These are phyloP conservation scores for Taphrina betulina DNA, from an alignment of 1,139 yeast genomes.

Conservation along the genomic window DNA sequence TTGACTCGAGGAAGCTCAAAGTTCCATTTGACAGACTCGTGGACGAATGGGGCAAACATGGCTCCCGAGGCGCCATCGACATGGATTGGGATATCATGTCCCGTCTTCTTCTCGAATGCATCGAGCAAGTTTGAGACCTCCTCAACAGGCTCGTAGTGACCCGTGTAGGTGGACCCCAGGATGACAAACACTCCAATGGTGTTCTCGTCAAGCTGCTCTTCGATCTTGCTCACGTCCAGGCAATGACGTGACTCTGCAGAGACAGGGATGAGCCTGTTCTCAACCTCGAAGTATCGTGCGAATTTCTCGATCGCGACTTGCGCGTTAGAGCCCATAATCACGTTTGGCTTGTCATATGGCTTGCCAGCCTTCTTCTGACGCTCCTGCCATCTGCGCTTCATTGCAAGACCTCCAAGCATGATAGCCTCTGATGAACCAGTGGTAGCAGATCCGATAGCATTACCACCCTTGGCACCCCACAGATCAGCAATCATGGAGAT, in stretches of 20 bases:
- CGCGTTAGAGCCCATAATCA: slow-evolving; percentile 91
- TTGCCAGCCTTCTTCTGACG: slow-evolving; percentile 61
- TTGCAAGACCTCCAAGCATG: slow-evolving; percentile 87
- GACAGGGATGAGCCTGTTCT: slow-evolving; percentile 71
- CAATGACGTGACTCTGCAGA: slow-evolving; percentile 57
- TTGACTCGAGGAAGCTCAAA: slow-evolving; percentile 72
- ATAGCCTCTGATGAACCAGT: slow-evolving; percentile 94
- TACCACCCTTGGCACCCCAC: slow-evolving; percentile 66
- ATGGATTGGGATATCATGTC: slow-evolving; percentile 72
- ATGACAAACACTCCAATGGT: slow-evolving; percentile 90
- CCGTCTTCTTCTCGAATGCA: slow-evolving; percentile 65
- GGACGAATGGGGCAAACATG: slow-evolving; percentile 47
- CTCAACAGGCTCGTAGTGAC: slow-evolving; percentile 79
- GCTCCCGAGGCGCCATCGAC: slow-evolving; percentile 95
- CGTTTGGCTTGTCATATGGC: slow-evolving; percentile 68
- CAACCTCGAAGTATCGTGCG: slow-evolving; percentile 91
- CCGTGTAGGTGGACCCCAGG: slow-evolving; percentile 88
- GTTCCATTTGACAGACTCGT: slow-evolving; percentile 46
- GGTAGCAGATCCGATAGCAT: slow-evolving; percentile 81
- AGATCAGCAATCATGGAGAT: slow-evolving; percentile 72
- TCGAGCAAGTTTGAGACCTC: slow-evolving; percentile 62
- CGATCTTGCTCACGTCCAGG: slow-evolving; percentile 60
- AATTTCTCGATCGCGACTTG: slow-evolving; percentile 89
- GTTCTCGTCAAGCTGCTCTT: slow-evolving; percentile 74
- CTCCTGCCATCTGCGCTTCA: slow-evolving; percentile 86